Percentiles rank a stretch among this genome's conserved stretches.
These are phyloP conservation scores for Physcomitrium patens DNA, from an alignment of 225 moss, liverwort and hornwort species.

Conservation along the genomic window DNA sequence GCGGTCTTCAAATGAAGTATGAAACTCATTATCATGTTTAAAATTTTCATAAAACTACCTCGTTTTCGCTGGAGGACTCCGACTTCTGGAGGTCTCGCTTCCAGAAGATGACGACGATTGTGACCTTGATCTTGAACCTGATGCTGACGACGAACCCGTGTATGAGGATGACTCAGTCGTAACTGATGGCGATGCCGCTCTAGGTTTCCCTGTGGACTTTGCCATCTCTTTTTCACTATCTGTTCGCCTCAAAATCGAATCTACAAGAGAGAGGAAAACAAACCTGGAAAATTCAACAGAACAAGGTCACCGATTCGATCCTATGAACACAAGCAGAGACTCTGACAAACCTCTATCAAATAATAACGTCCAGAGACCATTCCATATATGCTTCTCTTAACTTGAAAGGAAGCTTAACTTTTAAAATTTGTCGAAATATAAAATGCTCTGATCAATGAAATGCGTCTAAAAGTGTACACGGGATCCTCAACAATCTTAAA, in stretches of 20 bases:
- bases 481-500: conserved; percentile 23
- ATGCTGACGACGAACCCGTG: conserved; percentile 79
- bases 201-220: conserved; percentile 59
- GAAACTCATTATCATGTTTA: neutral
- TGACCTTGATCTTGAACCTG: conserved; percentile 86
- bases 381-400: neutral
- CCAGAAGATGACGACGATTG: conserved; percentile 81
- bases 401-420: neutral
- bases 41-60: conserved; percentile 32
- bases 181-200: conserved; percentile 72
- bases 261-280: conserved; percentile 32
- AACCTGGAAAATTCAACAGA: conserved; percentile 19
- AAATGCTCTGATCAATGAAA: neutral
- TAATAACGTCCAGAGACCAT: neutral
- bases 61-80: conserved; percentile 74
- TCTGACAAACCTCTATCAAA: neutral
- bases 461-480: neutral
- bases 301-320: conserved; percentile 3
- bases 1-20: neutral
- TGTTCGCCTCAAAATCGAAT: conserved; percentile 20
- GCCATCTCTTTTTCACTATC: conserved; percentile 27
- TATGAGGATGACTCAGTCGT: conserved; percentile 83
- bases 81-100: conserved; percentile 80
- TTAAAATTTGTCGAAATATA: neutral
- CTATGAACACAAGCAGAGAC: neutral